Evolutionary conservation across 306 rosid genomes (phyloP), one percentile per base, ranked within the genome.

Genomic region (Begonia peltatifolia): DNA sequence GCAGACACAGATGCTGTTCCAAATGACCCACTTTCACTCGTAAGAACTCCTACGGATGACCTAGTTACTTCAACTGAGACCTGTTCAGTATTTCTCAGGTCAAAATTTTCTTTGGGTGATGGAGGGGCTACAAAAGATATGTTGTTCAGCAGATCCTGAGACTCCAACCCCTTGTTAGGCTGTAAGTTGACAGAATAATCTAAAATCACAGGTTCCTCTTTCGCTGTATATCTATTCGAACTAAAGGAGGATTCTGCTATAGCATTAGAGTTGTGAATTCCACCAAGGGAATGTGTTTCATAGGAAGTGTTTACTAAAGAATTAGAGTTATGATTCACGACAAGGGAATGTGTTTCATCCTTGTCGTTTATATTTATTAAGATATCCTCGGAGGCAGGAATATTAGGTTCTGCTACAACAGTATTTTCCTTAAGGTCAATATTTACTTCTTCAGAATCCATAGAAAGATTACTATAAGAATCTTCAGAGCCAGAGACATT

Each of bases 401-500:
- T 52, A 66, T 55, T 63, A 57, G 60, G 73, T 59, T 69, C 62
- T 71, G 70, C 77, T 47, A 64, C 74, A 69, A 52, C 63, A 41
- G 50, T 70, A 56, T 59, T 78, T 59, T 69, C 84, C 59, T 62
- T 60, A 56, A 64, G 68, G 67, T 74, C 73, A 60, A 71, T 15
- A 57, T 70, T 64, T 61, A 69, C 63, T 52, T 74, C 85, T 62
- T 51, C 76, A 62, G 64, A 30, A 71, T 71, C 81, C 53, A 62
- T 51, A 65, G 51, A 17, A 53, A 52, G 59, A 59, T 55, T 59
- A 59, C 72, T 41, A 57, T 79, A 81, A 57, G 71, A 68, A 67
- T 71, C 77, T 65, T 73, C 69, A 69, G 54, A 50, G 57, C 74
- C 81, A 71, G 72, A 56, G 68, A 64, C 72, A 69, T 50, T 52